Evolutionary conservation across 1,284 basidiomycete genomes (phyloP), one percentile per base, ranked within the genome.

Genomic region (Pseudozyma flocculosa): DNA sequence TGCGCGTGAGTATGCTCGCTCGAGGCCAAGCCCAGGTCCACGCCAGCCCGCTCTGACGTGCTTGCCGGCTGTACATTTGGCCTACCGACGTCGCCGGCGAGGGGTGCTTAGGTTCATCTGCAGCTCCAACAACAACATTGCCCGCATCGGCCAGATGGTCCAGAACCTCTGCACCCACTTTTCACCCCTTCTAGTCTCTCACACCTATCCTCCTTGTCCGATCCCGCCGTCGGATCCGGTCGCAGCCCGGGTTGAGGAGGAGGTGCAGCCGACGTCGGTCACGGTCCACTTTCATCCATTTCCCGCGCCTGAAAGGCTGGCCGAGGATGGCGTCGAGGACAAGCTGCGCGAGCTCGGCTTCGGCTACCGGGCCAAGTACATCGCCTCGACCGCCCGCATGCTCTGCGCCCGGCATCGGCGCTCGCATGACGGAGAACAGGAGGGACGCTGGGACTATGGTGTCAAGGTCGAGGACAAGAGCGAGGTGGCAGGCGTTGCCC

Each of bases 51-150:
- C n/a, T n/a, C n/a, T n/a, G n/a, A n/a, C n/a, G n/a, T n/a, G n/a
- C n/a, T n/a, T n/a, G n/a, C n/a, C n/a, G n/a, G n/a, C n/a, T n/a
- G n/a, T n/a, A n/a, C n/a, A n/a, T n/a, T n/a, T n/a, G n/a, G n/a
- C n/a, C n/a, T n/a, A n/a, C n/a, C n/a, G n/a, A n/a, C n/a, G n/a
- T n/a, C n/a, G n/a, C n/a, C n/a, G n/a, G n/a, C n/a, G n/a, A n/a
- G n/a, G n/a, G n/a, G n/a, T n/a, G n/a, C n/a, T n/a, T n/a, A 56
- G 92, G 10, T 98, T 98, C 80, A 96, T 99, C 64, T 98, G 94
- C 73, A 96, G 92, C 17, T 91, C 92, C 1, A 98, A 97, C 75
- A 98, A 98, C 78, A 94, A 98, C 71, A 98, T 78, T 23, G 73
- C 76, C 2, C 51, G 76, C 10, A 78, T 78, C 21, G 71, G 73